phyloP scores from a whole-genome alignment of 371 early-diverging fungal genomes.

The Mucor mucedo region DNA sequence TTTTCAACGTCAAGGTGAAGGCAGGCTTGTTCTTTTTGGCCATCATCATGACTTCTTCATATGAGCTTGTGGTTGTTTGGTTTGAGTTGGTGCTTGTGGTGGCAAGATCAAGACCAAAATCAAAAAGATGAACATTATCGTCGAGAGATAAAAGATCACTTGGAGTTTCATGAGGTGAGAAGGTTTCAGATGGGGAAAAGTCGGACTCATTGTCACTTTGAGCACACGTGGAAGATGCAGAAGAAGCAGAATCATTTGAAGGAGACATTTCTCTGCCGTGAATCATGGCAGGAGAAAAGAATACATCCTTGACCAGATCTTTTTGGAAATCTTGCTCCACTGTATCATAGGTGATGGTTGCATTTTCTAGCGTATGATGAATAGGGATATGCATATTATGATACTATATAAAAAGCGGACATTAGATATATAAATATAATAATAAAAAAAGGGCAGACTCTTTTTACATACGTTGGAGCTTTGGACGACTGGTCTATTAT shows the following conservation, averaged over 20 bases:
- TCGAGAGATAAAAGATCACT: conserved; percentile 12
- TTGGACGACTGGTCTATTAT: conserved; percentile 3
- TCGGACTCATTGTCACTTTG: conserved; percentile 38
- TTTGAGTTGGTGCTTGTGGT: conserved; percentile 13
- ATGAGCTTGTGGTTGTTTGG: conserved; percentile 22
- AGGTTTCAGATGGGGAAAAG: not conserved
- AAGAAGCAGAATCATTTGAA: conserved; percentile 1
- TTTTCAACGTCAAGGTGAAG: not conserved
- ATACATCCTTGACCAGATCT: conserved; percentile 54
- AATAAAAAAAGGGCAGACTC: not conserved
- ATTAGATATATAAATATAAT: not conserved
- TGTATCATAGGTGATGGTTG: conserved; percentile 53
- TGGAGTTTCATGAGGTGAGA: conserved; percentile 19
- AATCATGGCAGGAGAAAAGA: conserved; percentile 49
- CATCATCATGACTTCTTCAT: conserved; percentile 21
- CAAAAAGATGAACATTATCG: conserved; percentile 22
- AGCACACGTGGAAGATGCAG: conserved; percentile 20
- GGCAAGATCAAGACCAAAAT: conserved; percentile 31
- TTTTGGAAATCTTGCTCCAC: conserved; percentile 34
- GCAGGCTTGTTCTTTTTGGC: conserved; percentile 9
- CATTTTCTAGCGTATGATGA: conserved; percentile 56
- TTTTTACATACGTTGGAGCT: not conserved
- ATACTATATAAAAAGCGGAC: conserved; percentile 5
- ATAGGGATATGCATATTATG: conserved; percentile 34
- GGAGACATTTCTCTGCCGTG: conserved; percentile 32